Evolutionary conservation across 192 early-diverging fungal species (phyloP), one percentile per base, ranked within the genome.

Genomic region (Mortierella claussenii): DNA sequence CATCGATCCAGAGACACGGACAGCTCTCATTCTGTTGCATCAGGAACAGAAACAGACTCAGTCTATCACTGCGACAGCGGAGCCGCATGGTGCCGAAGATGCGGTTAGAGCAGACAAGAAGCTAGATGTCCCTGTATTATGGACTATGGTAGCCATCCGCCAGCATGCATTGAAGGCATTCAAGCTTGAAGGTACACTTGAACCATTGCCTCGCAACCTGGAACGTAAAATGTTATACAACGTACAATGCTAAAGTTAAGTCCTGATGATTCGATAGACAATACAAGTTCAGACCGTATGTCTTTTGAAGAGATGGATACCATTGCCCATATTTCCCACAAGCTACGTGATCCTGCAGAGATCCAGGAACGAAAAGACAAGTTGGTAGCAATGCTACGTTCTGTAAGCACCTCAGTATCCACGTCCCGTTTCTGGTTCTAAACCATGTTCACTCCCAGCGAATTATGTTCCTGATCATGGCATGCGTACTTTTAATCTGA

Each of bases 1-100:
- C 30, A 55, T 80, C 34, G 79, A 80, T 52, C 79, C 79, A 31
- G 65, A 74, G 4, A 75, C 79, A 42, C 34, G 21, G 15, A 74
- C 79, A 1, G 26, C 60, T 11, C 50, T 80, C 28, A 49, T 80
- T 33, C 43, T 80, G 5, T 30, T 50, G 49, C 31, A 31, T 33
- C 30, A 47, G 23, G n/a, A n/a, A n/a, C n/a, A n/a, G n/a, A n/a
- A n/a, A n/a, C n/a, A n/a, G n/a, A n/a, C n/a, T n/a, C n/a, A n/a
- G n/a, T n/a, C n/a, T n/a, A n/a, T n/a, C n/a, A n/a, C n/a, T n/a
- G n/a, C n/a, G n/a, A n/a, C n/a, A n/a, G n/a, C n/a, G n/a, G n/a
- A n/a, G n/a, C n/a, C n/a, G n/a, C n/a, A n/a, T n/a, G n/a, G n/a
- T n/a, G n/a, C n/a, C n/a, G n/a, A n/a, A n/a, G n/a, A n/a, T n/a